phyloP scores from a whole-genome alignment of 371 early-diverging fungal genomes.

The Saksenaea vasiformis region DNA sequence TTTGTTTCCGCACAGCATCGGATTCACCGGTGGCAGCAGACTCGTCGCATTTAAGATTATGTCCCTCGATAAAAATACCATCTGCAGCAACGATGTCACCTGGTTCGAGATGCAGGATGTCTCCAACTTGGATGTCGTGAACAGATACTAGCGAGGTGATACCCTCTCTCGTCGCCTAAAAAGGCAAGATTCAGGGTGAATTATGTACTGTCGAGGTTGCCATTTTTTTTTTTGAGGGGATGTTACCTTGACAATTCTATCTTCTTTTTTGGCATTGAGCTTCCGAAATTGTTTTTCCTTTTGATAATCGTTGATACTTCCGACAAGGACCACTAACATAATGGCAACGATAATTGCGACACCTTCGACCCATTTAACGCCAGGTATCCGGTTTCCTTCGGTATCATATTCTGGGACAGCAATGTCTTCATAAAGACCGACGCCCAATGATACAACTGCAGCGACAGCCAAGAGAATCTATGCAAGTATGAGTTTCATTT shows the following conservation, averaged over 20 bases:
- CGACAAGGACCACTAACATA: constrained; percentile 78
- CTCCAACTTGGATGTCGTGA: constrained; percentile 85
- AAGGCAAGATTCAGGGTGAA: neutral
- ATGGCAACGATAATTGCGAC: constrained; percentile 83
- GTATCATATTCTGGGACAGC: constrained; percentile 44
- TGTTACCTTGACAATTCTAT: constrained; percentile 70
- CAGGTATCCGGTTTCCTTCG: constrained; percentile 40
- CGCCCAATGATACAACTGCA: constrained; percentile 82
- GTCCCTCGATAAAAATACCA: constrained; percentile 82
- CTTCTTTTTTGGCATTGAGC: constrained; percentile 83
- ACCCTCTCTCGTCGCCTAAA: constrained; percentile 76
- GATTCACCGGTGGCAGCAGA: constrained; percentile 93
- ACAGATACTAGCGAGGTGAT: constrained; percentile 78
- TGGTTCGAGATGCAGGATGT: constrained; percentile 87
- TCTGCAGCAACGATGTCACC: constrained; percentile 93
- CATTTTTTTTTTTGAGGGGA: constrained; percentile 18
- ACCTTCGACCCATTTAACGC: constrained; percentile 79
- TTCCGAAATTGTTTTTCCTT: constrained; percentile 86
- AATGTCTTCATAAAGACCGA: constrained; percentile 88
- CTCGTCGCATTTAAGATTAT: constrained; percentile 88
- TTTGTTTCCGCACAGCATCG: constrained; percentile 68
- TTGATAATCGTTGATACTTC: constrained; percentile 83
- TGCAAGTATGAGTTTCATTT: neutral
- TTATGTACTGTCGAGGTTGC: too few relatives aligned
- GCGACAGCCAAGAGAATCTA: constrained; percentile 80